phyloP scores from a whole-genome alignment of 1,284 basidiomycete species.

The Ustanciosporium gigantosporum region DNA sequence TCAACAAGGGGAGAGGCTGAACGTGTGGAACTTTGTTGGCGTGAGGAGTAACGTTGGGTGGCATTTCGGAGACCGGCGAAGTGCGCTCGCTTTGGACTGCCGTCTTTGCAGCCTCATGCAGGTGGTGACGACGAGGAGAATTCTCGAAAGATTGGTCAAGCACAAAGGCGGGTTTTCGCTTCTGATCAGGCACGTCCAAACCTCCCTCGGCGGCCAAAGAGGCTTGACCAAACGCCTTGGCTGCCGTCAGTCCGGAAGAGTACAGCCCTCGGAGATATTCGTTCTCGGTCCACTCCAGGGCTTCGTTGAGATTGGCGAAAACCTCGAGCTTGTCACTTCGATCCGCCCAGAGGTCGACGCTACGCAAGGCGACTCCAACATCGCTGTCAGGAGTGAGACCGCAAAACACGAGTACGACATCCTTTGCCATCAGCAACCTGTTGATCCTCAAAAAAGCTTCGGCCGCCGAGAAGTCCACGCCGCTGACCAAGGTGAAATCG shows the following conservation, averaged over 20 bases:
- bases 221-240: conserved; percentile 57
- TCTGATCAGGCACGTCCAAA: conserved; percentile 53
- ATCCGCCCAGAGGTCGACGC: conserved; percentile 72
- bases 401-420: conserved; percentile 84
- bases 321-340: conserved; percentile 66
- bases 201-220: conserved; percentile 64
- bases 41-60: neutral
- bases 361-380: conserved; percentile 50
- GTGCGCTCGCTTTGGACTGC: conserved; percentile 32
- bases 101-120: conserved; percentile 73
- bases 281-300: conserved; percentile 77
- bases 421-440: conserved; percentile 75
- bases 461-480: conserved; percentile 90
- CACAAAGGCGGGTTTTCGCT: conserved; percentile 49
- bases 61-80: conserved; percentile 19
- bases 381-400: conserved; percentile 66
- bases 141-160: conserved; percentile 70
- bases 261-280: conserved; percentile 62
- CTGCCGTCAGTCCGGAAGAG: conserved; percentile 54
- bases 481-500: conserved; percentile 75
- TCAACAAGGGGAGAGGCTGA: conserved; percentile 44
- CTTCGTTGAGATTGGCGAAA: conserved; percentile 82
- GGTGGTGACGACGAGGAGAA: conserved; percentile 74
- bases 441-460: conserved; percentile 93
- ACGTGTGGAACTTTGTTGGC: conserved; percentile 3